Evolutionary conservation across 1,284 basidiomycete species (phyloP), one percentile per base, ranked within the genome.

Genomic region (Pyrrhoderma lamaoense): DNA sequence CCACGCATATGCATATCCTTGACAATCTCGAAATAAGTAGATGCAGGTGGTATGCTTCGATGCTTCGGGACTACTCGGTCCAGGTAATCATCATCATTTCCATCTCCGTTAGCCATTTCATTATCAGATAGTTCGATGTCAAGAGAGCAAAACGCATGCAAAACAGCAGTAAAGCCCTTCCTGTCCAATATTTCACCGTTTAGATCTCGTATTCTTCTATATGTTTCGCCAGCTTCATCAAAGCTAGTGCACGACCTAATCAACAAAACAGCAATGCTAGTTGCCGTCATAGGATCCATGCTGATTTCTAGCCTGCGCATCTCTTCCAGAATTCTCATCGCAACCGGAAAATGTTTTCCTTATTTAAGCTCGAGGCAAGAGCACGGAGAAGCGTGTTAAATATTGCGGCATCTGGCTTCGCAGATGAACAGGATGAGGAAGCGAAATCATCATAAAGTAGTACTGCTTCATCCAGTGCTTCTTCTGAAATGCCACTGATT

Each of bases 1-100:
- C 85, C 83, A 0, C 79, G 76, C 2, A 67, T 64, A 8, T 80
- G 82, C 90, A 97, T 94, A 68, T 96, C 91, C 46, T 75, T 71
- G 54, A 95, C 75, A 57, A 97, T 86, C 48, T 79, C 74, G 64
- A 93, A 82, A 61, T 91, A 88, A 42, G 81, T 72, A 38, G 74
- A 73, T 18, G 83, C 71, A 3, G 83, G 75, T 1, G 83, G 76
- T 58, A 65, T 14, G n/a, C 37, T 62, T 44, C 49, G 34, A 45
- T 42, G 62, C 54, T 54, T 42, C 60, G 61, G 53, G 67, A 65
- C 37, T 61, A 60, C 21, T 16, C 19, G 35, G 1, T 23, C 21
- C 5, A 14, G 23, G 25, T 21, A 14, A 16, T 7, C 14, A 46
- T 7, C 16, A n/a, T 31, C 45, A 13, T 11, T 27, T 27, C 19